Evolutionary conservation across 164 flowering plant genomes (phyloP).

Genomic region (Sedum album): DNA sequence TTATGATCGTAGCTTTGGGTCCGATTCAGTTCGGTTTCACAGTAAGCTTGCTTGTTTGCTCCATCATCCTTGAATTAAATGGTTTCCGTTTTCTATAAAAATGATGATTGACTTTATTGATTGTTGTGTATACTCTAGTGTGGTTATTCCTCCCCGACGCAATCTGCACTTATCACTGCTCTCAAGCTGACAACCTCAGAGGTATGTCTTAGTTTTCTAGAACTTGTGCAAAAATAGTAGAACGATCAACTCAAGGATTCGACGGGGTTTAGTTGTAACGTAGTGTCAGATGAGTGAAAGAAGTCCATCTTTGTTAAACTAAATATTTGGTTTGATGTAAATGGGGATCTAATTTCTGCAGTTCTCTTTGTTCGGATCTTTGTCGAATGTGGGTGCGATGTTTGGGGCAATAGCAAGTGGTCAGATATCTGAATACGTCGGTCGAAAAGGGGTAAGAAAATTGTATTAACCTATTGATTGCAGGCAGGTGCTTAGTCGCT

Average conservation of each 20-base stretch:
- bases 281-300: too few relatives aligned
- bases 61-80: not conserved
- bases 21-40: slow-evolving; percentile 1
- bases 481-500: not conserved
- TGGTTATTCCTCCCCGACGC: not conserved
- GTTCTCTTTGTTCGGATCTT: slow-evolving; percentile 62
- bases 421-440: slow-evolving; percentile 59
- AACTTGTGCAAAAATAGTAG: too few relatives aligned
- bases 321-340: not conserved
- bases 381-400: slow-evolving; percentile 72
- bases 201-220: not conserved
- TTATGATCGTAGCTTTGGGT: not conserved
- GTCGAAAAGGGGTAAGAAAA: slow-evolving; percentile 53
- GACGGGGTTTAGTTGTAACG: too few relatives aligned
- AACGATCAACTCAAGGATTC: too few relatives aligned
- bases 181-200: not conserved
- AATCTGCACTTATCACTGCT: not conserved
- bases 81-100: too few relatives aligned
- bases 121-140: not conserved
- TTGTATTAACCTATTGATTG: not conserved
- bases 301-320: not conserved
- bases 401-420: slow-evolving; percentile 77
- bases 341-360: slow-evolving; percentile 17
- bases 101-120: not conserved
- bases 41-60: not conserved